Evolutionary conservation across 108 stramenopile species (phyloP).

Genomic region (Pseudonitzschia multistriata): DNA sequence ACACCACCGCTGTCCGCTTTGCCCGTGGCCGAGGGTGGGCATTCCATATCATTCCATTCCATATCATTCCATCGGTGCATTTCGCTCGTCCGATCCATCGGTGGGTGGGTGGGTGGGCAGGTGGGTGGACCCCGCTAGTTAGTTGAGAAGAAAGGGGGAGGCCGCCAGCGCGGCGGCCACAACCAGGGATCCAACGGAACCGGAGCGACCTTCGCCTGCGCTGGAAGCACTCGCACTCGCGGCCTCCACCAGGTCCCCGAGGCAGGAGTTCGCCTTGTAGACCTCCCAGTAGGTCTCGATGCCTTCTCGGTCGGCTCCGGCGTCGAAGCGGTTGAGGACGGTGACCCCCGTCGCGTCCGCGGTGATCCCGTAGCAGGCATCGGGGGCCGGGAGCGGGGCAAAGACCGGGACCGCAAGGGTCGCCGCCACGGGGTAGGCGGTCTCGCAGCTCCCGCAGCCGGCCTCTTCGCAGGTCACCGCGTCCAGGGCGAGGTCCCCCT

Average conservation of each 20-base stretch:
- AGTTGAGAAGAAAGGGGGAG: too few relatives aligned
- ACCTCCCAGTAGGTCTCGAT: background rate
- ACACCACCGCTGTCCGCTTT: too few relatives aligned
- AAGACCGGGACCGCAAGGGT: background rate
- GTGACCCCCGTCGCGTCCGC: background rate
- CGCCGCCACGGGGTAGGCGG: background rate
- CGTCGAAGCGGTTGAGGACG: background rate
- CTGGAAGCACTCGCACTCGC: too few relatives aligned
- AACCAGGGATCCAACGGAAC: too few relatives aligned
- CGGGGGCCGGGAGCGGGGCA: background rate
- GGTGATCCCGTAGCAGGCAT: background rate
- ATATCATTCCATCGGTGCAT: too few relatives aligned
- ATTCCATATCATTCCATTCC: too few relatives aligned
- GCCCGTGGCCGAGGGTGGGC: too few relatives aligned
- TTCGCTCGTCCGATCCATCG: too few relatives aligned
- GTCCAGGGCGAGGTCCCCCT: background rate
- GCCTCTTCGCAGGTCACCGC: background rate
- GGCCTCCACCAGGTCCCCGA: background rate
- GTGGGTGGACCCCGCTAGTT: too few relatives aligned
- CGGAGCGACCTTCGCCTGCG: too few relatives aligned
- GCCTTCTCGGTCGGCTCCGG: background rate
- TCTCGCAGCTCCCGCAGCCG: background rate
- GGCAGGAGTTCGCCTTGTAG: background rate
- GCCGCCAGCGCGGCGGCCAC: too few relatives aligned
- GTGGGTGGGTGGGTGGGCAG: too few relatives aligned